Evolutionary conservation across 495 filamentous ascomycete species (phyloP).

Genomic region (Glutinoglossum americanum): DNA sequence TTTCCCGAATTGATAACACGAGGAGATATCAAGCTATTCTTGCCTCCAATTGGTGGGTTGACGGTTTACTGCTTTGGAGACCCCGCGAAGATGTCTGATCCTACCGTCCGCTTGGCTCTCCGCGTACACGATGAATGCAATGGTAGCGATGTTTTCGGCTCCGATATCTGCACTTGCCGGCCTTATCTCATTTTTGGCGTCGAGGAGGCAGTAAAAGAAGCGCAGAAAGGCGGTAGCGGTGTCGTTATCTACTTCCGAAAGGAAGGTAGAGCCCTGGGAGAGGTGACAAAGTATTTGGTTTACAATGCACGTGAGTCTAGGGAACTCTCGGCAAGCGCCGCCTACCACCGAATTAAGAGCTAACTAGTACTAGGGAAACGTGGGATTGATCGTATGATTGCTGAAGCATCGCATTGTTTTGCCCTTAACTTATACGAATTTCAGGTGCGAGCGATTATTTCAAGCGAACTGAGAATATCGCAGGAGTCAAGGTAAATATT

Average conservation of each 20-base stretch:
- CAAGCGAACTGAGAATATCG: constrained; percentile 88
- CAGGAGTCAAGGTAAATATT: constrained; percentile 47
- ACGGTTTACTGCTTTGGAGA: constrained; percentile 97
- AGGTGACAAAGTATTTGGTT: constrained; percentile 92
- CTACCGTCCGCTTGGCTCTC: constrained; percentile 61
- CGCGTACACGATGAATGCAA: constrained; percentile 95
- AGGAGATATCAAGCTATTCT: constrained; percentile 81
- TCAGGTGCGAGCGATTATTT: constrained; percentile 81
- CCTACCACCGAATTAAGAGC: background rate
- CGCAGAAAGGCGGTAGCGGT: constrained; percentile 81
- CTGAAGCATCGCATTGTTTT: background rate
- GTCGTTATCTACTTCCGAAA: constrained; percentile 99
- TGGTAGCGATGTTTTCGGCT: constrained; percentile 93
- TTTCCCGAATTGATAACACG: constrained; percentile 53
- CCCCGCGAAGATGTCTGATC: constrained; percentile 76
- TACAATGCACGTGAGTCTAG: constrained; percentile 67
- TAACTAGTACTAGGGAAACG: constrained; percentile 10
- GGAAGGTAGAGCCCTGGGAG: constrained; percentile 85
- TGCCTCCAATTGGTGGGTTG: constrained; percentile 87
- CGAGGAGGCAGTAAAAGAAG: constrained; percentile 89
- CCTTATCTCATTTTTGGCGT: constrained; percentile 95
- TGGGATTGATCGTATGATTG: constrained; percentile 11
- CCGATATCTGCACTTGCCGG: constrained; percentile 93
- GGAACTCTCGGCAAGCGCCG: constrained; percentile 1
- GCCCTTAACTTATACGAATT: background rate